Conservation (phyloP, 2,329 filamentous ascomycete species). For the Thelonectria blattea region DNA sequence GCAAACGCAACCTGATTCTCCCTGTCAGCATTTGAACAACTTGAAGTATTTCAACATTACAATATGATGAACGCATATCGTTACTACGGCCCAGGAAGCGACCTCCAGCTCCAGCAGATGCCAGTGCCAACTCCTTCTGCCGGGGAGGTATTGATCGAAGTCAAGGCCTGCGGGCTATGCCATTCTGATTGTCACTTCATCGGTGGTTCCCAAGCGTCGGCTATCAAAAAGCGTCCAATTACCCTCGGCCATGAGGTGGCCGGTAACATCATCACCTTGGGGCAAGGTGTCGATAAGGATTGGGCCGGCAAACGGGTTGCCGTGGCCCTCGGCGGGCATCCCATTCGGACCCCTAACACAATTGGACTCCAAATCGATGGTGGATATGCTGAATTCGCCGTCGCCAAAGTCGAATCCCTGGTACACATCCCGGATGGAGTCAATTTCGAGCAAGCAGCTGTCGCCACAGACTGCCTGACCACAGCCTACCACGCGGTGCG, state of each 20-base stretch:
- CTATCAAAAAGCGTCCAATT: conserved; percentile 5
- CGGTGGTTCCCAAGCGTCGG: background rate
- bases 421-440: conserved; percentile 9
- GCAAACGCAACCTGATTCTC: no score
- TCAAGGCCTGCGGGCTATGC: conserved; percentile 14
- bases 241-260: conserved; percentile 18
- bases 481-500: conserved; percentile 12
- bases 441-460: conserved; percentile 11
- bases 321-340: conserved; percentile 4
- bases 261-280: conserved; percentile 9
- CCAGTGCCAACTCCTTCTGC: no score
- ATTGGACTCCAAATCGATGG: conserved; percentile 16
- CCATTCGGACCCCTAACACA: background rate
- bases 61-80: no score
- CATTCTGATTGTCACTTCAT: conserved; percentile 18
- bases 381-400: conserved; percentile 12
- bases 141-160: no score
- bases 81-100: no score
- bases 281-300: background rate
- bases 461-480: conserved; percentile 13
- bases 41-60: no score
- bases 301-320: conserved; percentile 9
- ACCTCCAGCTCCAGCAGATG: no score
- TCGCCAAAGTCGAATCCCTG: background rate
- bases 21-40: no score